Base-by-base conservation (phyloP, 1,139 yeast species). In the Yamadazyma kanchanaburiensis region DNA sequence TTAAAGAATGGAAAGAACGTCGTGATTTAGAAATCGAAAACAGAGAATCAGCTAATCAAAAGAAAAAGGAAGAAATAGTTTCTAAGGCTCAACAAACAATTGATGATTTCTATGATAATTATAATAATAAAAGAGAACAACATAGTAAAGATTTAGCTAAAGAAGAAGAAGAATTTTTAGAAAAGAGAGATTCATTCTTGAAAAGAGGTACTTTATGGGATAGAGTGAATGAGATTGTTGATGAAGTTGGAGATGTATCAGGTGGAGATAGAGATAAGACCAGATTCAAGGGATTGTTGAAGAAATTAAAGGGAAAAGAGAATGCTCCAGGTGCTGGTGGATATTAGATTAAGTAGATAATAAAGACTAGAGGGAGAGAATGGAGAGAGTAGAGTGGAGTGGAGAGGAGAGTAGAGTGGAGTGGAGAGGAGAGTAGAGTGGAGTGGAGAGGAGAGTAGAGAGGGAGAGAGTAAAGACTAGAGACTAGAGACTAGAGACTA, bases 31-130 rank as follows among this genome's bases (percentile, higher is more conserved):
- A 89, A 53, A 82, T 94, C 41, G 70, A 73, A 34, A 78, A 86
- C 51, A 77, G 95, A 54, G 98, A 94, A 53, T 80, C 74, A 43
- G 76, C 77, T 41, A 82, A 85, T 45, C 65, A 65, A 12, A 66
- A 74, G 43, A 85, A 78, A 53, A 77, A 84, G 54, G 66, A 69
- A 26, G 89, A 81, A 39, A 72, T 87, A 37, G 71, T 82, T 34
- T 71, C 75, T 28, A 80, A 81, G 41, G 98, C 98, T n/a, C 77
- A 80, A 49, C 77, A 79, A 53, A 80, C 91, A 32, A 80, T 89
- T 49, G 96, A 91, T 55, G 96, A 86, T 45, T 91, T 91, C 60
- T 94, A 94, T 60, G 96, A 88, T 46, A 83, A 82, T 53, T 94
- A 94, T 70, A 88, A 87, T 61, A 68, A 72, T 51, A 91, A 91